phyloP scores from a whole-genome alignment of 805 yeast genomes.

The Pichia cabralensis region DNA sequence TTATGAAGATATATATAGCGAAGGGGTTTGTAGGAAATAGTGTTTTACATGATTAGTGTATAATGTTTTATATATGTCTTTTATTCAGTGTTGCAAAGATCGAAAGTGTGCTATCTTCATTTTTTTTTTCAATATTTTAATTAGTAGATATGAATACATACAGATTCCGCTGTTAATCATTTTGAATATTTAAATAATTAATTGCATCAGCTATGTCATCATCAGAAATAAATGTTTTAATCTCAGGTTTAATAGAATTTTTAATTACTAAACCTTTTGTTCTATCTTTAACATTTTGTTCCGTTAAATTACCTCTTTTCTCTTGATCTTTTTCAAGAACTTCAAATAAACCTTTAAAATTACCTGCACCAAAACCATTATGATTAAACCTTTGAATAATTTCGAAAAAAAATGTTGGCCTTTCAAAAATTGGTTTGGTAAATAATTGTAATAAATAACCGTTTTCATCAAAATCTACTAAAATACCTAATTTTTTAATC shows the following conservation, averaged over 20 bases:
- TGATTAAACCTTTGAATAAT: constrained; percentile 72
- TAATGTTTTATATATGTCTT: too few species aligned
- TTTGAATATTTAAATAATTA: background rate
- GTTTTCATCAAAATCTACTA: constrained; percentile 67
- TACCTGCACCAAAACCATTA: constrained; percentile 84
- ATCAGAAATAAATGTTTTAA: background rate
- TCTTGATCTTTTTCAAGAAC: constrained; percentile 71
- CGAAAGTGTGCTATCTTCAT: too few species aligned
- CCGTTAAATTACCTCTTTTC: constrained; percentile 50
- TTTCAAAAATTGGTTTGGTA: constrained; percentile 62
- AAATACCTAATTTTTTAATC: constrained; percentile 43
- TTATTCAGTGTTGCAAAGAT: too few species aligned
- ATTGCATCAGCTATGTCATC: constrained; percentile 33
- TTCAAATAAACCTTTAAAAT: constrained; percentile 73
- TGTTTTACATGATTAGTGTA: too few species aligned
- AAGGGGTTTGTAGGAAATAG: too few species aligned
- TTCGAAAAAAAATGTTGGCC: constrained; percentile 79
- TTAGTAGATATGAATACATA: too few species aligned
- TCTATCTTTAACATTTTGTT: constrained; percentile 10
- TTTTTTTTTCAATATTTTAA: too few species aligned
- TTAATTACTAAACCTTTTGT: background rate
- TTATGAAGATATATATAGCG: too few species aligned
- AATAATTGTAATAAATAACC: constrained; percentile 78
- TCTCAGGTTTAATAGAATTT: background rate
- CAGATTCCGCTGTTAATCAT: too few species aligned